phyloP scores from a whole-genome alignment of 139 green algal genomes.

The Auxenochlorella pyrenoidosa region DNA sequence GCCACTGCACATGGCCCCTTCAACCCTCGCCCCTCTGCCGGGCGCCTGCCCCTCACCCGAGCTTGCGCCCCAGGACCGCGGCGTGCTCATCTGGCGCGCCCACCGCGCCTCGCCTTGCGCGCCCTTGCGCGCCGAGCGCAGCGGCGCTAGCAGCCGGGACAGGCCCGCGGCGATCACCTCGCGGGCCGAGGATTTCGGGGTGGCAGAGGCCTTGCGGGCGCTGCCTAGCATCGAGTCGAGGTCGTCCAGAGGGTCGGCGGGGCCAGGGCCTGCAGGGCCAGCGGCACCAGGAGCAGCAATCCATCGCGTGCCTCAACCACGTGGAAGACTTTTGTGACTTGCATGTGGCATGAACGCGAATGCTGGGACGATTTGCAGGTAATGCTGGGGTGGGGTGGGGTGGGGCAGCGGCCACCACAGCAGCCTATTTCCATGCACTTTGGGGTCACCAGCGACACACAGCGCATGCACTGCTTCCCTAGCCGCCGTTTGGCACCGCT shows the following conservation, averaged over 20 bases:
- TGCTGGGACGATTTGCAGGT: too few relatives aligned
- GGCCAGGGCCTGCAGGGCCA: background rate
- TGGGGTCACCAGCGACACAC: too few relatives aligned
- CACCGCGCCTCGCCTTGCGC: background rate
- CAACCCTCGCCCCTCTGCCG: background rate
- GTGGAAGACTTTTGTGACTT: too few relatives aligned
- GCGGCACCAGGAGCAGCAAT: background rate
- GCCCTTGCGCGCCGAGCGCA: constrained; percentile 9
- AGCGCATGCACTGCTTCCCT: background rate
- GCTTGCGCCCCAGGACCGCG: constrained; percentile 18
- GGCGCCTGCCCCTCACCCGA: background rate
- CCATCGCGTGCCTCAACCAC: too few relatives aligned
- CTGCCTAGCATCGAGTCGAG: constrained; percentile 21
- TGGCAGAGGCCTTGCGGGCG: background rate
- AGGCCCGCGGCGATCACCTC: background rate
- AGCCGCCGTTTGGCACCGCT: too few relatives aligned
- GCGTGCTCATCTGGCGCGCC: constrained; percentile 24
- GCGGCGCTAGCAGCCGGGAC: constrained; percentile 19
- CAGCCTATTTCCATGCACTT: too few relatives aligned
- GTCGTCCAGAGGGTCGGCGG: constrained; percentile 10
- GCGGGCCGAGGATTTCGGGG: constrained; percentile 7
- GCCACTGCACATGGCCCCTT: too few relatives aligned
- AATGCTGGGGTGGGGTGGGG: too few relatives aligned
- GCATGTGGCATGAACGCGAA: too few relatives aligned
- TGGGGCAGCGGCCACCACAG: too few relatives aligned